Base-by-base conservation (phyloP, 495 filamentous ascomycete genomes). In the Xeromyces bisporus region DNA sequence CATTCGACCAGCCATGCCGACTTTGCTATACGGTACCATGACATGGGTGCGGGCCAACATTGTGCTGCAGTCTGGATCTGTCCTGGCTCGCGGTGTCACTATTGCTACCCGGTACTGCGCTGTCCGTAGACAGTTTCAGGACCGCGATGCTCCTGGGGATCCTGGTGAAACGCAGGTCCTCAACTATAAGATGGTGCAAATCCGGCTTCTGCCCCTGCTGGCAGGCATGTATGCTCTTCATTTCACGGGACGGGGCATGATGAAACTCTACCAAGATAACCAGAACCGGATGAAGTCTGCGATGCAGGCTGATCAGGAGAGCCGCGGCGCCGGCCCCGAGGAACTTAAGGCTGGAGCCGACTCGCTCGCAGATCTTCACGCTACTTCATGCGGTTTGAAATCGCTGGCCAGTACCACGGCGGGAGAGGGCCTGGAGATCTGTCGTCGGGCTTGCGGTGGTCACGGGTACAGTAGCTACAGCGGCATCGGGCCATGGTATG, bases 181-280 rank as follows among this genome's bases (percentile, higher is more conserved):
- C 21, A 73, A 77, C 46, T 84, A 82, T 49, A 77, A 74, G 32
- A 79, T 75, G 62, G 77, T 81, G n/a, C 75, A 80, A 45, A 62
- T 76, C 34, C 65, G 78, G 10, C 48, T 82, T 3, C 54, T 81
- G 18, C 75, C 78, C 2, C 54, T 82, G 1, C 50, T 82, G 7
- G 78, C 78, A 2, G 64, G 72, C n/a, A 76, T 77, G 34, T 84
- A 77, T 41, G 78, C 77, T 2, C 55, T 76, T 20, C 79, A 81
- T 41, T 80, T 81, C 41, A 77, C 78, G 11, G 77, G 76, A 30
- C 67, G 69, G 20, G 67, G 64, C 11, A 73, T 81, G 69, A 73
- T 73, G 66, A 55, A 50, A 2, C 50, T 79, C 0, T 82, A 84
- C 38, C 44, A 66, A 37, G 66, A 72, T 41, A 77, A 75, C 48